Evolutionary conservation across 495 filamentous ascomycete species (phyloP), one percentile per base, ranked within the genome.

Genomic region (Parachaetomium inaequale): DNA sequence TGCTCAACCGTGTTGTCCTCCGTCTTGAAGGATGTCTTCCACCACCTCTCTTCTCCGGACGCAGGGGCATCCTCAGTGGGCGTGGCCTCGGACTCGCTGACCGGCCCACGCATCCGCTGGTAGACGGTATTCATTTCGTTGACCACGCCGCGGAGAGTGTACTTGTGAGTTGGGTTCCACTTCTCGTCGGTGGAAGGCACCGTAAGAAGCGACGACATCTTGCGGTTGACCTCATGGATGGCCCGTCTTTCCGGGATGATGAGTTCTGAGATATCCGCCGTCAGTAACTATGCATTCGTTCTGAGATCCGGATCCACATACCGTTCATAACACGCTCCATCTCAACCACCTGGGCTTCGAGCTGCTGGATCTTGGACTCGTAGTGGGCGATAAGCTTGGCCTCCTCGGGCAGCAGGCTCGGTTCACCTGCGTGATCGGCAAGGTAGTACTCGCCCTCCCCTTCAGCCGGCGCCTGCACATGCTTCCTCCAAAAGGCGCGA

Each of bases 361-460:
- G 46, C 11, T 55, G 36, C 5, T 31, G 19, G 14, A 71, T 63
- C 32, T 65, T 71, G 7, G 53, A 42, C 31, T 70, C 63, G 36
- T 67, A 70, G 26, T 65, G 28, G 10, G 50, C 55, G 11, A 70
- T 60, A 1, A 63, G 28, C 1, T 40, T 38, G 25, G 63, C 66
- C 51, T 77, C 72, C 3, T 68, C 63, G 73, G 68, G 79, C 71
- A 55, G 74, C 70, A 63, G 74, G 50, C 58, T 76, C 72, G 79
- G 75, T 53, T 82, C 73, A 6, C 67, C 68, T 28, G 76, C 71
- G 38, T 81, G 74, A n/a, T 78, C 67, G 4, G 80, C 73, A n/a
- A 81, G 77, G 59, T 84, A 87, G 61, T 82, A 84, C 14, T 66
- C 53, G 26, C 56, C 63, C 81, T 79, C 47, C 69, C 71, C 51